A percentile compares a stretch with the other conserved stretches of the same genome.
These are phyloP conservation scores for Haematococcus sp. DNA, from an alignment of 139 green algal genomes.

Conservation along the genomic window DNA sequence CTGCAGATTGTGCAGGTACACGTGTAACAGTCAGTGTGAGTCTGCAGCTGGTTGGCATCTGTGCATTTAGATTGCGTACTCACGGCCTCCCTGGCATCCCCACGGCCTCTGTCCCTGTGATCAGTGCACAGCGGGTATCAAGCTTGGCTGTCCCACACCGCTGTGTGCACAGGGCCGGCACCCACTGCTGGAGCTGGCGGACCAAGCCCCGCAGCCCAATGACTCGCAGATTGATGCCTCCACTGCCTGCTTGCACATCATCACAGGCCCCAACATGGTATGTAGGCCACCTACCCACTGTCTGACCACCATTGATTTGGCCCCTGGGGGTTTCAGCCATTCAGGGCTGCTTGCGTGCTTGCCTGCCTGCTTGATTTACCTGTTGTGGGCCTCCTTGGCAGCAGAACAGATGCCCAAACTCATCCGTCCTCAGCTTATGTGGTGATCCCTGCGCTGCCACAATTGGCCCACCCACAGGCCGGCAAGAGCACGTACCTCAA, in stretches of 20 bases:
- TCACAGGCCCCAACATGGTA: conserved; percentile 81
- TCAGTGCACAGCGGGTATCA: too few species aligned
- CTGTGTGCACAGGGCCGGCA: conserved; percentile 38
- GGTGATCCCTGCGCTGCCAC: background rate
- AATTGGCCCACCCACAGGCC: conserved; percentile 2
- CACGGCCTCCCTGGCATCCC: too few species aligned
- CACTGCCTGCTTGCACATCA: conserved; percentile 59
- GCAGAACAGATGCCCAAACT: background rate
- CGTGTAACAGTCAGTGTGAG: too few species aligned
- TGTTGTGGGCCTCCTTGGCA: background rate
- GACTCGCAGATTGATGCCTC: conserved; percentile 64
- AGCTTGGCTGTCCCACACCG: too few species aligned
- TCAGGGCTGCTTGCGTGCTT: too few species aligned
- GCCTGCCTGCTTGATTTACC: background rate
- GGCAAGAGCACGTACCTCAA: conserved; percentile 84
- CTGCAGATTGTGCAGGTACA: conserved; percentile 53
- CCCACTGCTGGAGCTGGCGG: conserved; percentile 31
- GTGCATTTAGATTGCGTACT: too few species aligned
- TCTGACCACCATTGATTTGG: too few species aligned
- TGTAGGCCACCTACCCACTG: too few species aligned
- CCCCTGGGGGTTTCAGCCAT: too few species aligned
- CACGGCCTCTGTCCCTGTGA: too few species aligned
- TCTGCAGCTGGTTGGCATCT: too few species aligned
- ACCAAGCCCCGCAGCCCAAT: conserved; percentile 48
- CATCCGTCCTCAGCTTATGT: background rate